Evolutionary conservation across 306 rosid genomes (phyloP).

Genomic region (Comarum palustre): DNA sequence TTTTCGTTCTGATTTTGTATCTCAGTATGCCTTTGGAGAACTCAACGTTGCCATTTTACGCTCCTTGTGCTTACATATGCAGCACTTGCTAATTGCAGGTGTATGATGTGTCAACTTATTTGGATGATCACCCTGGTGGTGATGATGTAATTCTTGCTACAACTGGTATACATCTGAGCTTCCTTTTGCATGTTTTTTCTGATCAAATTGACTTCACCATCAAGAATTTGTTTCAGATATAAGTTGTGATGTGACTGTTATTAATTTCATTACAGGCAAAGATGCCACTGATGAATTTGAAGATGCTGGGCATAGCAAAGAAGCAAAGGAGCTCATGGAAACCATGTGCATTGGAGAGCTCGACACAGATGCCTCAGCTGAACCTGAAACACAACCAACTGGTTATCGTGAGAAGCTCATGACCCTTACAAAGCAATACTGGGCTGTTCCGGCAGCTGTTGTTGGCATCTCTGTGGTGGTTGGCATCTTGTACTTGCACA

Average conservation of each 20-base stretch:
- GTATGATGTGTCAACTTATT: constrained; percentile 67
- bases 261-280: constrained; percentile 44
- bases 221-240: not conserved
- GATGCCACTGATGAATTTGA: constrained; percentile 92
- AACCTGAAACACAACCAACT: constrained; percentile 24
- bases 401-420: constrained; percentile 33
- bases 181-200: constrained; percentile 3
- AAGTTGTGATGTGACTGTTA: constrained; percentile 21
- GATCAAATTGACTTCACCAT: not conserved
- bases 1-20: too few relatives aligned
- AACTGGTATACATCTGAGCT: constrained; percentile 50
- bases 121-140: constrained; percentile 96
- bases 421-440: constrained; percentile 51
- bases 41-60: not conserved
- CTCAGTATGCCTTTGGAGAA: too few relatives aligned
- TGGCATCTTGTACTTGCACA: constrained; percentile 54
- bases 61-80: not conserved
- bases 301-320: constrained; percentile 87
- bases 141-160: constrained; percentile 68
- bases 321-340: constrained; percentile 67
- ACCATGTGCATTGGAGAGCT: constrained; percentile 64
- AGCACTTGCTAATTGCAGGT: constrained; percentile 39
- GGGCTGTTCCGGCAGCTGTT: constrained; percentile 53
- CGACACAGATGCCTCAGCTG: constrained; percentile 35
- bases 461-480: constrained; percentile 54